Evolutionary conservation across 306 rosid species (phyloP).

Genomic region (Quillaja saponaria): DNA sequence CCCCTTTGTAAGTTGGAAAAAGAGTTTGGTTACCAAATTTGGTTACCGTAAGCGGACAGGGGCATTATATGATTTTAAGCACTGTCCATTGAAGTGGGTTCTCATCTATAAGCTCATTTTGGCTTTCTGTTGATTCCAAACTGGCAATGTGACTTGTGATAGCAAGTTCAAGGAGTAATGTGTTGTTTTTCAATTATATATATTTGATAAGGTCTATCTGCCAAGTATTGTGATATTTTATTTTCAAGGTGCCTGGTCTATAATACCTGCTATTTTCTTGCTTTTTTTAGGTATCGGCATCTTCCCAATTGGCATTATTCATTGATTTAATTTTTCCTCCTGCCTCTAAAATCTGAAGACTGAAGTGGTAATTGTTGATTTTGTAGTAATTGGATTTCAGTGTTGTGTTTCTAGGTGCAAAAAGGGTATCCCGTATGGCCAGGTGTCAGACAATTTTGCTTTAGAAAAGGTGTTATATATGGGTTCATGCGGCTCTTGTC

Average conservation of each 20-base stretch:
- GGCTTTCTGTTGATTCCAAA: neutral
- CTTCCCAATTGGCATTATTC: slow-evolving; percentile 3
- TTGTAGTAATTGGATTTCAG: slow-evolving; percentile 26
- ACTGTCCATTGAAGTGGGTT: neutral
- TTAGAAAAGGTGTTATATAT: slow-evolving; percentile 71
- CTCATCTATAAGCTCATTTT: neutral
- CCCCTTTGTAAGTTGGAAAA: slow-evolving; percentile 4
- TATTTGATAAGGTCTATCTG: slow-evolving; percentile 13
- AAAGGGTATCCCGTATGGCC: slow-evolving; percentile 75
- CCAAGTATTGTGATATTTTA: slow-evolving; percentile 15
- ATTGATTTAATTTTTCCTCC: slow-evolving; percentile 12
- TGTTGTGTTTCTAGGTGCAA: slow-evolving; percentile 50
- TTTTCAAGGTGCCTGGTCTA: slow-evolving; percentile 17
- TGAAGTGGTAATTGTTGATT: slow-evolving; percentile 7
- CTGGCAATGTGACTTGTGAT: no score
- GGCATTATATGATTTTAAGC: no score
- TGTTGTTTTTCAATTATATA: neutral
- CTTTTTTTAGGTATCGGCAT: neutral
- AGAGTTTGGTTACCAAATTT: slow-evolving; percentile 1
- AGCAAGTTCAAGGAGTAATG: no score
- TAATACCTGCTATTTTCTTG: neutral
- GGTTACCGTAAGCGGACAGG: no score
- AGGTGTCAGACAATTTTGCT: slow-evolving; percentile 70
- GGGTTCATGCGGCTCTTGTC: slow-evolving; percentile 78
- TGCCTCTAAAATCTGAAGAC: no score